Base-by-base conservation (phyloP, 108 stramenopile species). In the Pseudonitzschia delicatissima region DNA sequence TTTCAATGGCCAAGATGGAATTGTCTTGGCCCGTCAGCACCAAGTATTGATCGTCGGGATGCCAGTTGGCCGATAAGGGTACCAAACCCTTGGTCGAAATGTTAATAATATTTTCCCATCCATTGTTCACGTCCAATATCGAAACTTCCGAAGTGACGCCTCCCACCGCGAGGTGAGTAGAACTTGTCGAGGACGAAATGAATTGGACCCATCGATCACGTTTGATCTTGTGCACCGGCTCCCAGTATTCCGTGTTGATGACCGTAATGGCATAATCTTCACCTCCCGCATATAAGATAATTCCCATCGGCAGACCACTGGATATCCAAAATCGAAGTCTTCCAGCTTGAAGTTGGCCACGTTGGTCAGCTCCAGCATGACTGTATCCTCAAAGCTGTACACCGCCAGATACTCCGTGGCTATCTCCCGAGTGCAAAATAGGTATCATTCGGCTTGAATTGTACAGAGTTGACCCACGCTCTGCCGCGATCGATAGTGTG, bases 131-230 rank as follows among this genome's bases (percentile, higher is more conserved):
- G 53, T 85, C 84, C 45, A 88, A 49, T 5, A 88, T 62, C 9
- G 82, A 82, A 18, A 88, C 78, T 48, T 83, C 80, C 31, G 77
- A 77, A 5, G 80, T 70, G 33, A 73, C 68, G n/a, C 87, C 87
- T 27, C 87, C 87, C 23, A 82, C 82, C 11, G 84, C 87, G 33
- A 88, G 58, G 58, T 85, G 77, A 4, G 81, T 70, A 23, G 84
- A 84, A 39, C 78, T 65, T 20, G 44, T 18, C 15, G 84, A 85
- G 18, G 81, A 79, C 11, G 87, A 66, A 59, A 88, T 61, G 64
- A 82, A 88, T 27, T 78, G 82, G 1, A 88, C 84, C 84, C 84
- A 85, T 51, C 81, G 57, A 40, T 88, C 82, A 66, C 84, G 67
- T 13, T 76, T 76, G 20, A 88, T 77, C 37, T 69, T 59, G 51